A percentile compares a stretch with the other conserved stretches of the same genome.
These are phyloP conservation scores for Tuber indicum DNA, from an alignment of 495 filamentous ascomycete genomes.

Conservation along the genomic window DNA sequence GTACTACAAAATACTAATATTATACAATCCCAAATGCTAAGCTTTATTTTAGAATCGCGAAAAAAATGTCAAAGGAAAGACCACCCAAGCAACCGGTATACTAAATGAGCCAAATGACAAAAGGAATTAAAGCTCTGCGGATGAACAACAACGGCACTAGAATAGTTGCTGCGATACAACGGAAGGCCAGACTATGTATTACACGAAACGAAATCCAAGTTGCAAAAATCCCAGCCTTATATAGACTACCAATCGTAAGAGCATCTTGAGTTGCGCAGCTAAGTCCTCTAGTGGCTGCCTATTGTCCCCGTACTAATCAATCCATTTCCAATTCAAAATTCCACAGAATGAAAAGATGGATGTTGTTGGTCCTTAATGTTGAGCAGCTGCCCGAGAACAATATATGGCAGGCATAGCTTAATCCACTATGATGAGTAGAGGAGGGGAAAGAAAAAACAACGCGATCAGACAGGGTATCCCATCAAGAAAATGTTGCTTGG, in stretches of 20 bases:
- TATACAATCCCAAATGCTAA: conserved; percentile 3
- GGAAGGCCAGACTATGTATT: background rate
- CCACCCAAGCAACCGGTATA: background rate
- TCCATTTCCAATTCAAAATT: background rate
- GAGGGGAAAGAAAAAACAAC: background rate
- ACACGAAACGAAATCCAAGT: background rate
- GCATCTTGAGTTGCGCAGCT: background rate
- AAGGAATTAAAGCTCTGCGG: conserved; percentile 1
- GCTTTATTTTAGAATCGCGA: background rate
- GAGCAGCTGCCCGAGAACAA: background rate
- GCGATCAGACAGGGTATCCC: background rate
- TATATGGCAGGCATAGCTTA: background rate
- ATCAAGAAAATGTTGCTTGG: background rate
- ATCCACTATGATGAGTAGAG: background rate
- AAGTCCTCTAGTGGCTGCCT: background rate
- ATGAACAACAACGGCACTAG: background rate
- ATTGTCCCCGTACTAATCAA: background rate
- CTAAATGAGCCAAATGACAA: background rate
- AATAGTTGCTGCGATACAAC: conserved; percentile 5
- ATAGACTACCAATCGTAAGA: background rate
- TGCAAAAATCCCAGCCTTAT: conserved; percentile 4
- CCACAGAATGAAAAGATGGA: background rate
- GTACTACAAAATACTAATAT: background rate
- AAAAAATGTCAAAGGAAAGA: background rate
- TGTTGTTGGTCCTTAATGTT: background rate